Evolutionary conservation across 495 filamentous ascomycete species (phyloP).

Genomic region (Cladorrhinum samala): DNA sequence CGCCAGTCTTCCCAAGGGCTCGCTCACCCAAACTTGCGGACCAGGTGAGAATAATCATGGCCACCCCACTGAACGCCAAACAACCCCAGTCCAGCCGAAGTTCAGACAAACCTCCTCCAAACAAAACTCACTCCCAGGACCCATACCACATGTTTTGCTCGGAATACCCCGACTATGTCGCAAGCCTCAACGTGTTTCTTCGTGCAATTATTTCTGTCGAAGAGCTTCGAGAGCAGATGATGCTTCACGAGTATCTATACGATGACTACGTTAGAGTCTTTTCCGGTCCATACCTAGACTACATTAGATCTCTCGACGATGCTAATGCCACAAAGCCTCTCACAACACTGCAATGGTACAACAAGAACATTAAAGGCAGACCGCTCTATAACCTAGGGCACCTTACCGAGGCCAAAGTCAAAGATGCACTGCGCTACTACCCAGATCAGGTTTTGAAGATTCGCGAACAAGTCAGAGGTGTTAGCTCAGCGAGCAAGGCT

Average conservation of each 20-base stretch:
- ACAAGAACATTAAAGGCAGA: slow-evolving; percentile 31
- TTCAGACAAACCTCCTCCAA: slow-evolving; percentile 15
- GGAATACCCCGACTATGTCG: slow-evolving; percentile 53
- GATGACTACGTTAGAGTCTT: slow-evolving; percentile 62
- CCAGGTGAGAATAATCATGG: not conserved
- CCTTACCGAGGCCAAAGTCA: slow-evolving; percentile 34
- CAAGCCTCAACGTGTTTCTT: slow-evolving; percentile 48
- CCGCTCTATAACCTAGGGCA: slow-evolving; percentile 32
- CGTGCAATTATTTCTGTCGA: slow-evolving; percentile 50
- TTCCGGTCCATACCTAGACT: slow-evolving; percentile 35
- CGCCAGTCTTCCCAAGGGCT: not conserved
- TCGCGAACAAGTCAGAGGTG: not conserved
- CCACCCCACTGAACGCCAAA: not conserved
- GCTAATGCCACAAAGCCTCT: slow-evolving; percentile 14
- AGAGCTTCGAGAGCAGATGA: slow-evolving; percentile 34
- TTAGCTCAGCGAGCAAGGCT: not conserved
- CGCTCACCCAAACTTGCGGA: not conserved
- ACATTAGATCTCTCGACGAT: slow-evolving; percentile 24
- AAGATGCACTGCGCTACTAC: slow-evolving; percentile 16
- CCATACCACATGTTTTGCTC: slow-evolving; percentile 46
- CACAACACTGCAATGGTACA: slow-evolving; percentile 39
- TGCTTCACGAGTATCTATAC: slow-evolving; percentile 47
- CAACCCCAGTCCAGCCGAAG: slow-evolving; percentile 6
- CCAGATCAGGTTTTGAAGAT: slow-evolving; percentile 9
- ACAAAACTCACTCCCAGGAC: slow-evolving; percentile 18